Conservation (phyloP, 176 grass and related monocot genomes). For the Urochloa ruziziensis region DNA sequence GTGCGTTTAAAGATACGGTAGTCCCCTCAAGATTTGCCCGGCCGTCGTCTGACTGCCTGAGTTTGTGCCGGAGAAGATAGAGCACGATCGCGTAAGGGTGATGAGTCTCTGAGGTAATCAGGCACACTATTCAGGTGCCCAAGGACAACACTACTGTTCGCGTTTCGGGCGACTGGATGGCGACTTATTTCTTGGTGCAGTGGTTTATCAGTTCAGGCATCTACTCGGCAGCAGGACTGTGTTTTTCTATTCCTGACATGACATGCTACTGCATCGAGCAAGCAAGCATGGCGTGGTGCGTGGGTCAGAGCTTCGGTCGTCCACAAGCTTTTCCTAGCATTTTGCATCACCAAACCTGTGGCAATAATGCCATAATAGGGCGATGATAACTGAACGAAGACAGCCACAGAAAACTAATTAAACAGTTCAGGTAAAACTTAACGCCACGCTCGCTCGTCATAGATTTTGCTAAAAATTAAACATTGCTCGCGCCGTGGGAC, state of each 20-base stretch:
- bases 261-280: neutral
- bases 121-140: neutral
- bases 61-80: too few relatives aligned
- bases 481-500: neutral
- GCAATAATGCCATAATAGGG: neutral
- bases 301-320: neutral
- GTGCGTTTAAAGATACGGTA: too few relatives aligned
- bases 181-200: neutral
- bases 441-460: neutral
- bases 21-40: neutral
- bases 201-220: neutral
- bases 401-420: neutral
- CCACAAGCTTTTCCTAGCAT: neutral
- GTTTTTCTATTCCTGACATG: slow-evolving; percentile 3
- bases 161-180: neutral
- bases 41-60: neutral
- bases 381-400: neutral
- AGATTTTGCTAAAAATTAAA: neutral
- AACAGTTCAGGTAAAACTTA: neutral
- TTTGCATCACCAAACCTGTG: neutral
- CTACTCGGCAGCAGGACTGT: neutral
- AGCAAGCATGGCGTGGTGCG: neutral
- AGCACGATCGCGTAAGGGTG: slow-evolving; percentile 16
- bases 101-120: slow-evolving; percentile 28
- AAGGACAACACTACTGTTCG: neutral